Base-by-base conservation (phyloP, 1,284 basidiomycete species). In the Rhodotorula sp. region DNA sequence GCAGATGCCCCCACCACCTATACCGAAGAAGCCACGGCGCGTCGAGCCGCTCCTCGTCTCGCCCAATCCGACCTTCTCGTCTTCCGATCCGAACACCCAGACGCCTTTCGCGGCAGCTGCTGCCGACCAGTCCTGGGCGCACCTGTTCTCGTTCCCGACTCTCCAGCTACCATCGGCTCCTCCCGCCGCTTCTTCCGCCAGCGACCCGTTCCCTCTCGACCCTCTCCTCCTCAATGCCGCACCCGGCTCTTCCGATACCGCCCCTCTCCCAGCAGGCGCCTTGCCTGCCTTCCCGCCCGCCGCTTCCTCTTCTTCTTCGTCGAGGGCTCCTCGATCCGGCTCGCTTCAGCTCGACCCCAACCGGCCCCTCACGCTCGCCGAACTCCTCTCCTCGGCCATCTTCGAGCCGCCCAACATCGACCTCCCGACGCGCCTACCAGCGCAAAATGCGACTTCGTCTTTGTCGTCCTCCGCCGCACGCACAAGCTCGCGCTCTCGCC, bases 391-490 rank as follows among this genome's bases (percentile, higher is more conserved):
- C 3, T 59, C 46, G 12, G 65, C 72, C 4, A 50, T 49, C 17
- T 67, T 70, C 60, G 72, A 73, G 46, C 72, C 72, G 25, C 72
- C 72, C 4, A 66, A 65, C 25, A 65, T 73, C 41, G 68, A 66
- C 34, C 59, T 70, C 16, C 64, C 58, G 21, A 62, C 65, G 5
- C 59, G 71, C 34, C 25, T 21, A 7, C 19, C 48, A 10, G 9
- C 48, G 17, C 48, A 49, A 1, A 17, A n/a, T 7, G 27, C 27
- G 27, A 1, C 34, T 34, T 34, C 34, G 34, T 34, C 34, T 2
- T 34, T 5, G 34, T 34, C 34, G 34, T 3, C 5, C 34, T 34
- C 5, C 34, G 5, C n/a, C 27, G 13, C 25, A 3, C 27, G 23
- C 55, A 48, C 55, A 52, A 45, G 3, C n/a, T 34, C 53, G 45